Percentiles rank a stretch among this genome's conserved stretches.
Evolutionary conservation across 352 stramenopile species (phyloP).

Genomic region (Peronospora belbahrii): DNA sequence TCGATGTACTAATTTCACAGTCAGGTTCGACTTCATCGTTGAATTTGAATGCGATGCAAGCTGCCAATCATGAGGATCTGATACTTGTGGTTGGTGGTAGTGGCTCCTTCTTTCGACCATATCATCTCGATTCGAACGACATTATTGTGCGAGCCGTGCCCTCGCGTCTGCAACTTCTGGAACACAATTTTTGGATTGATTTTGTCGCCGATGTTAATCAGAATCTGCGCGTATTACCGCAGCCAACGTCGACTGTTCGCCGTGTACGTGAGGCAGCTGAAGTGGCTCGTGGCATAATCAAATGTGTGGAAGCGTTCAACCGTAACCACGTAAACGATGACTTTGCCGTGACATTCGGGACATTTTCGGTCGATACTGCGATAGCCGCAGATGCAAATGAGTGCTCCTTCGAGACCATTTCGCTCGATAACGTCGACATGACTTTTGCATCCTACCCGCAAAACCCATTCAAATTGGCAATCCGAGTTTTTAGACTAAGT

Average conservation of each 20-base stretch:
- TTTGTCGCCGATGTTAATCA: slow-evolving; percentile 71
- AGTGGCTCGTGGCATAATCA: slow-evolving; percentile 33
- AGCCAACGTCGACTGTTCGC: slow-evolving; percentile 36
- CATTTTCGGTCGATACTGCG: slow-evolving; percentile 29
- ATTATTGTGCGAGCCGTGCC: slow-evolving; percentile 69
- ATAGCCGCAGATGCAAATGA: slow-evolving; percentile 34
- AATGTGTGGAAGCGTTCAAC: slow-evolving; percentile 54
- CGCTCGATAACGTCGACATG: slow-evolving; percentile 21
- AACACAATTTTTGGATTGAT: slow-evolving; percentile 81
- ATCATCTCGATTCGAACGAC: slow-evolving; percentile 80
- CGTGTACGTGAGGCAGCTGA: slow-evolving; percentile 26
- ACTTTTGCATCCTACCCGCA: slow-evolving; percentile 29
- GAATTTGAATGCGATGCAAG: slow-evolving; percentile 25
- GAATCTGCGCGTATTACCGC: slow-evolving; percentile 52
- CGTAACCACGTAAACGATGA: slow-evolving; percentile 44
- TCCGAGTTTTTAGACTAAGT: slow-evolving; percentile 38
- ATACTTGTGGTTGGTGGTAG: slow-evolving; percentile 62
- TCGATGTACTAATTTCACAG: slow-evolving; percentile 62
- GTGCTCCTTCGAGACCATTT: slow-evolving; percentile 34
- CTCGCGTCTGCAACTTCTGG: slow-evolving; percentile 50
- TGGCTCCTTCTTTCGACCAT: slow-evolving; percentile 76
- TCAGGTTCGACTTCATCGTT: slow-evolving; percentile 19
- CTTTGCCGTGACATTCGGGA: slow-evolving; percentile 51
- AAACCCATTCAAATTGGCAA: slow-evolving; percentile 59
- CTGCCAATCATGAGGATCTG: slow-evolving; percentile 19